phyloP scores from a whole-genome alignment of 1,284 basidiomycete genomes.

The Malassezia brasiliensis region DNA sequence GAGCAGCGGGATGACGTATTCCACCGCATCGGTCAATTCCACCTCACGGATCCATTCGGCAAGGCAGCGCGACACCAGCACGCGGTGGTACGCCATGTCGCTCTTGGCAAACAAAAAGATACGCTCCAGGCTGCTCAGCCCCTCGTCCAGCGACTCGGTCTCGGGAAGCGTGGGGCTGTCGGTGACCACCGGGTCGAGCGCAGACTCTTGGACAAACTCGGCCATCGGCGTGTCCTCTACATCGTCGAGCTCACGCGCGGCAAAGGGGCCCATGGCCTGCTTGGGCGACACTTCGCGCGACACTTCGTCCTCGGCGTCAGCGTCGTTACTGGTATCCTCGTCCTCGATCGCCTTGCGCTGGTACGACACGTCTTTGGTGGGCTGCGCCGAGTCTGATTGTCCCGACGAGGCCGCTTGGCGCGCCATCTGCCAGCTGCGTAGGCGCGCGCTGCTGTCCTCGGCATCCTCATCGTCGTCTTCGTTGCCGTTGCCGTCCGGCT shows the following conservation, averaged over 20 bases:
- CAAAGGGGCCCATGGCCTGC: neutral
- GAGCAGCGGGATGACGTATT: slow-evolving; percentile 84
- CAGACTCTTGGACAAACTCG: neutral
- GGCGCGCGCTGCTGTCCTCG: slow-evolving; percentile 6
- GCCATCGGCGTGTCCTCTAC: slow-evolving; percentile 17
- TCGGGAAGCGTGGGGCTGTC: neutral
- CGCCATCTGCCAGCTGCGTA: slow-evolving; percentile 3
- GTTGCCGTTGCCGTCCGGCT: slow-evolving; percentile 25
- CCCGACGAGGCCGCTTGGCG: neutral
- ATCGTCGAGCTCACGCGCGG: slow-evolving; percentile 13
- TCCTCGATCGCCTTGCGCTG: slow-evolving; percentile 6
- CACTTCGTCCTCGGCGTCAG: slow-evolving; percentile 16
- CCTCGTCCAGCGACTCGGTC: slow-evolving; percentile 25
- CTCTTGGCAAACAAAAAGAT: slow-evolving; percentile 88
- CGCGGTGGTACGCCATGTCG: slow-evolving; percentile 59
- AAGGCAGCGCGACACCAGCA: slow-evolving; percentile 58
- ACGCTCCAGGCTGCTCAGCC: slow-evolving; percentile 68
- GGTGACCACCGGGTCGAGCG: neutral
- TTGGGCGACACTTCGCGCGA: slow-evolving; percentile 3
- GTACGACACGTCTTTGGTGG: neutral
- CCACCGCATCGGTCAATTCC: slow-evolving; percentile 75
- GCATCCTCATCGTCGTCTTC: slow-evolving; percentile 28
- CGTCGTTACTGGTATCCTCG: slow-evolving; percentile 16
- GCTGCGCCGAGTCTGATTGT: neutral
- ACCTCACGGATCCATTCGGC: slow-evolving; percentile 46